Base-by-base conservation (phyloP, 257 asterid species). In the Nicotiana knightiana region DNA sequence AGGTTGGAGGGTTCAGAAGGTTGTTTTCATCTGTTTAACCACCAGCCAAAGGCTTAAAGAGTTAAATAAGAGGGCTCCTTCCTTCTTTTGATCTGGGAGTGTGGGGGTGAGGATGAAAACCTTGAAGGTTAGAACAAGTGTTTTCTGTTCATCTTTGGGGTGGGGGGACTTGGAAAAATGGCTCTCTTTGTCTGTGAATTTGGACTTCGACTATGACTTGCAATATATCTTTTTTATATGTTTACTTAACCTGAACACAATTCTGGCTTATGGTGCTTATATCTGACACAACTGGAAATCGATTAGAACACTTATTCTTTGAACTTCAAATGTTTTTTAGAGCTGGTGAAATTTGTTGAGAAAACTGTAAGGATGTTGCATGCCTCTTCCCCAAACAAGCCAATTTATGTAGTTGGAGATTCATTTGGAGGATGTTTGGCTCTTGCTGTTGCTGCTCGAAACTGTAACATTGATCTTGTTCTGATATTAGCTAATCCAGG, bases 351-450 rank as follows among this genome's bases (percentile, higher is more conserved):
- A 78, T 28, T 86, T 61, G 95, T 93, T 18, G 98, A 92, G 86
- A 86, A 87, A 84, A 88, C 93, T 82, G 85, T 94, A 85, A 90
- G 89, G 86, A 86, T 84, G 30, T 91, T 91, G 85, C 94, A 96
- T 90, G 83, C 88, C 77, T 85, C 85, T 24, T 87, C 88, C 77
- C 97, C 97, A 17, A 87, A 86, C 10, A 92, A 85, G 86, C 98
- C 99, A 13, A 94, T 96, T 85, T 96, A 96, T 90, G 82, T 96
- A 26, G 94, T 96, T 8, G 99, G 99, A 84, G 98, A 96, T 84
- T 96, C 98, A 48, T 87, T 96, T 81, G 99, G 99, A 68, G 98
- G 99, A 82, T 88, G 97, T 86, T 90, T 96, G 86, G 99, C 99
- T 48, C 97, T 96, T 83, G 95, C 98, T 66, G 92, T 94, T 79